Percentiles rank a stretch among this genome's conserved stretches.
phyloP scores from a whole-genome alignment of 2,329 filamentous ascomycete genomes.

The Diplodia seriata region DNA sequence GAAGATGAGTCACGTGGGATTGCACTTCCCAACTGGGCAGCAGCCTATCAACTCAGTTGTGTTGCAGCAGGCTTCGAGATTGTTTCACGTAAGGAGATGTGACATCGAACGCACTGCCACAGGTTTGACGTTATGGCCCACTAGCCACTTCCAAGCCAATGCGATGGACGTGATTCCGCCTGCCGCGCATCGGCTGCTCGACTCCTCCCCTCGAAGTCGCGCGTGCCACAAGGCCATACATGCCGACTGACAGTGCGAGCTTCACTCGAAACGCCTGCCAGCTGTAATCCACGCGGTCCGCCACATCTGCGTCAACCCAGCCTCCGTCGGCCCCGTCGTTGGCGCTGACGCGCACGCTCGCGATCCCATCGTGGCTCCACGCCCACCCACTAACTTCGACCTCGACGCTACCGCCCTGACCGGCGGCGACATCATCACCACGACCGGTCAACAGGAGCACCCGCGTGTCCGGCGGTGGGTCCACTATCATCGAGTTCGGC shows the following conservation, averaged over 20 bases:
- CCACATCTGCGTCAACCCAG: slow-evolving; percentile 32
- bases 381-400: slow-evolving; percentile 39
- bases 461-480: slow-evolving; percentile 35
- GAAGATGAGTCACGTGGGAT: neutral
- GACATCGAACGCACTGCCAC: neutral
- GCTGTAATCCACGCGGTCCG: slow-evolving; percentile 30
- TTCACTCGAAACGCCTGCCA: slow-evolving; percentile 32
- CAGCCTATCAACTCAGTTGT: neutral
- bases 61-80: neutral
- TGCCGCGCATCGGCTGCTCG: slow-evolving; percentile 37
- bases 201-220: slow-evolving; percentile 34
- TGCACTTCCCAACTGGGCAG: neutral
- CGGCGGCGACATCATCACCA: neutral
- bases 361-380: slow-evolving; percentile 39
- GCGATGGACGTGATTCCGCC: slow-evolving; percentile 39
- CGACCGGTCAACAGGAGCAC: slow-evolving; percentile 6
- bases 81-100: neutral
- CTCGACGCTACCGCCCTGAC: neutral
- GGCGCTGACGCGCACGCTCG: slow-evolving; percentile 37
- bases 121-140: neutral
- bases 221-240: slow-evolving; percentile 18
- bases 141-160: slow-evolving; percentile 35
- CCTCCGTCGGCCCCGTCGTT: slow-evolving; percentile 32
- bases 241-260: slow-evolving; percentile 7
- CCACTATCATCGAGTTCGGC: slow-evolving; percentile 41